Evolutionary conservation across 257 asterid species (phyloP).

Genomic region (Knoxia roxburghii): DNA sequence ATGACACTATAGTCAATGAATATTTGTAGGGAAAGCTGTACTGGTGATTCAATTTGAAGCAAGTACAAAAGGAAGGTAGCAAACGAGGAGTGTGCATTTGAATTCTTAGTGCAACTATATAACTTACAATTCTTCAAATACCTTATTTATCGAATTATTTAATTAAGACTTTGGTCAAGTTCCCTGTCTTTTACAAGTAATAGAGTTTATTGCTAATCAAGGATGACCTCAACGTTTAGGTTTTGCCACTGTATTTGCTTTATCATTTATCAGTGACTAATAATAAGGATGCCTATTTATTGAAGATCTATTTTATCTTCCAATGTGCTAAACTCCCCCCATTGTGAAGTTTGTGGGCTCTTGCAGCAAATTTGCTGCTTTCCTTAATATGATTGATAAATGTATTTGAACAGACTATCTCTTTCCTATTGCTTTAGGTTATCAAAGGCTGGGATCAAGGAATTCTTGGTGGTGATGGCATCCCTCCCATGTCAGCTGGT

Average conservation of each 20-base stretch:
- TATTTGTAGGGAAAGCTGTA: neutral
- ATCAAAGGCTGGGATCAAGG: constrained; percentile 98
- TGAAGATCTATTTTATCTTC: neutral
- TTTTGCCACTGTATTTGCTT: neutral
- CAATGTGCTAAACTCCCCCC: neutral
- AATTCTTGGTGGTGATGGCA: constrained; percentile 79
- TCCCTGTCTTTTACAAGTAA: neutral
- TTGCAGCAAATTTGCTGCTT: neutral
- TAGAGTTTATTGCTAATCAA: neutral
- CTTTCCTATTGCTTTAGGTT: constrained; percentile 41
- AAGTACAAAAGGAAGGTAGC: neutral
- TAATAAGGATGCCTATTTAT: neutral
- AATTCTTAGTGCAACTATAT: neutral
- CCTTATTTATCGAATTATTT: neutral
- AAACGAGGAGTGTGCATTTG: neutral
- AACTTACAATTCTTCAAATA: neutral
- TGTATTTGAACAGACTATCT: neutral
- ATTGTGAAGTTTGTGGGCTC: neutral
- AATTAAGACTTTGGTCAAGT: neutral
- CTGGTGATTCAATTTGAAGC: neutral
- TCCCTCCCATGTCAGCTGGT: constrained; percentile 91
- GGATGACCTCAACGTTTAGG: neutral
- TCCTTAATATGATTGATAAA: neutral
- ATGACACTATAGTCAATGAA: neutral
- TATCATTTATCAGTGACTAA: neutral